Conservation (phyloP, 495 filamentous ascomycete genomes). For the Penicillium silybi region DNA sequence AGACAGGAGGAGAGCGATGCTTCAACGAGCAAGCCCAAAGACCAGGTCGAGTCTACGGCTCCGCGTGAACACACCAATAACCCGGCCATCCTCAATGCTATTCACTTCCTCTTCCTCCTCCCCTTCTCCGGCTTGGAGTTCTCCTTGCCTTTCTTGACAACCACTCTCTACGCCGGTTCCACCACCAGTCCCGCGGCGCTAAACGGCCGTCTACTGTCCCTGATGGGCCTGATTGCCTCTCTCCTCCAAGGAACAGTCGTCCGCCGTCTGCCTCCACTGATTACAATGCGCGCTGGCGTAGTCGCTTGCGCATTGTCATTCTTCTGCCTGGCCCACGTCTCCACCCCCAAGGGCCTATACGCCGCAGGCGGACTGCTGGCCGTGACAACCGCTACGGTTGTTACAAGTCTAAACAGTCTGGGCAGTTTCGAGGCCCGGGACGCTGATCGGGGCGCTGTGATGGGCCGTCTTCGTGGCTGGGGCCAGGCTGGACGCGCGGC, state of each 20-base stretch:
- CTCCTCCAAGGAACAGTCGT: conserved; percentile 83
- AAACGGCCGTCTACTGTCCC: conserved; percentile 85
- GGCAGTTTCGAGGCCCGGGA: conserved; percentile 83
- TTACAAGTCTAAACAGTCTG: conserved; percentile 87
- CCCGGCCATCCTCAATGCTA: conserved; percentile 73
- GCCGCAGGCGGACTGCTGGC: conserved; percentile 76
- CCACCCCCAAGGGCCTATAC: conserved; percentile 66
- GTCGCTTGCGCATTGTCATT: conserved; percentile 74
- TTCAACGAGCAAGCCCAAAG: background rate
- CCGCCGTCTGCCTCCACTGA: conserved; percentile 72
- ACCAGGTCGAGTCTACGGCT: background rate
- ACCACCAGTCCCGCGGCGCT: conserved; percentile 56
- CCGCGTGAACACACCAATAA: conserved; percentile 62
- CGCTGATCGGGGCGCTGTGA: conserved; percentile 75
- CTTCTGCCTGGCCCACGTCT: conserved; percentile 67
- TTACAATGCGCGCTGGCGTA: conserved; percentile 75
- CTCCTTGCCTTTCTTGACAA: conserved; percentile 89
- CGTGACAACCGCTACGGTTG: conserved; percentile 86
- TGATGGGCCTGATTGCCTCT: conserved; percentile 89
- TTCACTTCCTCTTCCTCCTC: conserved; percentile 88
- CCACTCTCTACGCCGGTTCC: conserved; percentile 72
- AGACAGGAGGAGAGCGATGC: conserved; percentile 17
- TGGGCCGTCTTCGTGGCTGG: conserved; percentile 81
- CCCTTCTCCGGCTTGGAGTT: conserved; percentile 99
- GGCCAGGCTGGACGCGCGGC: conserved; percentile 83